A percentile compares a stretch with the other conserved stretches of the same genome.
phyloP scores from a whole-genome alignment of 202 grass and related monocot species.

The Thinopyrum obtusiflorum region DNA sequence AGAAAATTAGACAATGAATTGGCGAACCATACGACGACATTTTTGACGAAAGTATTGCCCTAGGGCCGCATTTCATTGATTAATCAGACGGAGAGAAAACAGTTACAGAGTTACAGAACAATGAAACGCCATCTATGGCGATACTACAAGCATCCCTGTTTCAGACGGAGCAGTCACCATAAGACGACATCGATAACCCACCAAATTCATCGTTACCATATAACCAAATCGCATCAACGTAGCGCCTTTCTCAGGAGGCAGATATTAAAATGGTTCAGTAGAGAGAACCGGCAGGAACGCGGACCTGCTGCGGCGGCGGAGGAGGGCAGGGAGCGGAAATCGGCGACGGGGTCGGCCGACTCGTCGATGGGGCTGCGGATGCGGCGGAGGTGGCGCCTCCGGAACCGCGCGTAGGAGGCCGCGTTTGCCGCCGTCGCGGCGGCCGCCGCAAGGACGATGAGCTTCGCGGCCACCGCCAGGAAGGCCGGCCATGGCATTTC shows the following conservation, averaged over 20 bases:
- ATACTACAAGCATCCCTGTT: too few relatives aligned
- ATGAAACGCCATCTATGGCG: too few relatives aligned
- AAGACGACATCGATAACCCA: neutral
- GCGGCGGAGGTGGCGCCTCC: conserved; percentile 62
- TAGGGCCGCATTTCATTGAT: too few relatives aligned
- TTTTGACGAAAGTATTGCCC: too few relatives aligned
- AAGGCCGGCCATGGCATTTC: conserved; percentile 59
- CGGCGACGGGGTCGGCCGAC: conserved; percentile 60
- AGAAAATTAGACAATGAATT: neutral
- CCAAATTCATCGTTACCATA: neutral
- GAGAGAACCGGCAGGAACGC: neutral
- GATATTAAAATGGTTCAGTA: neutral
- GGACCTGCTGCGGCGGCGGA: conserved; percentile 27
- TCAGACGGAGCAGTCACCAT: neutral
- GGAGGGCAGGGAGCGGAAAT: conserved; percentile 50
- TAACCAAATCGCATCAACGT: neutral
- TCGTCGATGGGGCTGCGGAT: conserved; percentile 68
- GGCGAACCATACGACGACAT: neutral
- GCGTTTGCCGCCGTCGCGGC: conserved; percentile 59
- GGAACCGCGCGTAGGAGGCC: conserved; percentile 59
- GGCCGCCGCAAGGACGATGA: conserved; percentile 53
- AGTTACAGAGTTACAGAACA: too few relatives aligned
- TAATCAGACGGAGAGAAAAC: too few relatives aligned
- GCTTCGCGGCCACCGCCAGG: conserved; percentile 50
- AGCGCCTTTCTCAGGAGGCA: neutral